Evolutionary conservation across 805 yeast species (phyloP).

Genomic region (Isabelozyma rhagii): DNA sequence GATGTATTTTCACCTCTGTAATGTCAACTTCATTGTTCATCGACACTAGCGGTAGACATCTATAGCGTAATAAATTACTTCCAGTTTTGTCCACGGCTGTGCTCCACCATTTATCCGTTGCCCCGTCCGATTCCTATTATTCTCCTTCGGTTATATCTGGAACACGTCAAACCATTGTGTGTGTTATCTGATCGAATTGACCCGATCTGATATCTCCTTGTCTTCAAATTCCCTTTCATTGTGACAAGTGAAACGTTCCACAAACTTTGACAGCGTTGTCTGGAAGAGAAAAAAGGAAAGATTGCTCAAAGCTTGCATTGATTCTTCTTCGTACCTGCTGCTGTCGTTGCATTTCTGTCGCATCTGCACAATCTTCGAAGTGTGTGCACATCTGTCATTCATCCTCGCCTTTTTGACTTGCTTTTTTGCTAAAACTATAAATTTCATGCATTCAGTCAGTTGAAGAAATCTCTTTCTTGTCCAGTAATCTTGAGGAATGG

Average conservation of each 20-base stretch:
- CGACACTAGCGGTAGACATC: too few species aligned
- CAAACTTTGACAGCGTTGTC: neutral
- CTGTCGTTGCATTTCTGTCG: neutral
- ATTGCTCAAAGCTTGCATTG: neutral
- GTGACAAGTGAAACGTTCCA: neutral
- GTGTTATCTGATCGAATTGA: too few species aligned
- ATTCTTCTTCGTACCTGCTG: neutral
- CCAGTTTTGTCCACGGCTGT: too few species aligned
- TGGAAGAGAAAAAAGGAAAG: too few species aligned
- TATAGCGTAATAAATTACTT: too few species aligned
- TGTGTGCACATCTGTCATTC: neutral
- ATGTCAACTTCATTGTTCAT: too few species aligned
- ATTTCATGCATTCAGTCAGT: neutral
- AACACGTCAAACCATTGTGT: too few species aligned
- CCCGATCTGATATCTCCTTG: neutral
- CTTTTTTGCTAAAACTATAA: neutral
- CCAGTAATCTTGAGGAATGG: constrained; percentile 31
- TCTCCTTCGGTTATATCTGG: too few species aligned
- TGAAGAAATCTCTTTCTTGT: neutral
- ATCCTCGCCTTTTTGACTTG: neutral
- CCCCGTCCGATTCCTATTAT: too few species aligned
- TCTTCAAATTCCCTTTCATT: neutral
- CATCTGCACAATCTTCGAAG: neutral
- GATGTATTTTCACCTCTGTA: too few species aligned
- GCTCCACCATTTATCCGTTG: too few species aligned